Percentiles rank a stretch among this genome's conserved stretches.
Conservation (phyloP, 805 yeast species). For the Starmera dryadoides region DNA sequence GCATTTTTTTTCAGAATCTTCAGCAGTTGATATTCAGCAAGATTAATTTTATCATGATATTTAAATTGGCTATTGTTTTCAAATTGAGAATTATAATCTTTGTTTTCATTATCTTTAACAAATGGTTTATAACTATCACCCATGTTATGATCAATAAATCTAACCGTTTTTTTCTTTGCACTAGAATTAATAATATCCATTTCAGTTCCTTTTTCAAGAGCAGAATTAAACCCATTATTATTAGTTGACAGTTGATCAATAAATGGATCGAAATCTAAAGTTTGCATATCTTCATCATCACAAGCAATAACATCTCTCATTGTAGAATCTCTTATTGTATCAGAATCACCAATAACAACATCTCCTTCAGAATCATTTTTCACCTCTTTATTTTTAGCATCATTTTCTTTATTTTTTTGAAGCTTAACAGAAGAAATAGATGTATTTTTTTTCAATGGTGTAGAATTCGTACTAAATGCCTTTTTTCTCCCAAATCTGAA, state of each 20-base stretch:
- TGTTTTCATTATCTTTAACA: background rate
- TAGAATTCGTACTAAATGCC: slow-evolving; percentile 1
- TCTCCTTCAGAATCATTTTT: background rate
- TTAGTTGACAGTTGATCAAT: background rate
- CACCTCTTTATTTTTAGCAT: background rate
- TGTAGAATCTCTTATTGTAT: background rate
- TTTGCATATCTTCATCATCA: background rate
- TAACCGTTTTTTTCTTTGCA: slow-evolving; percentile 1
- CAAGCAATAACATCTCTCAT: background rate
- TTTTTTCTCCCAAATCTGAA: background rate
- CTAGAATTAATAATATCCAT: background rate
- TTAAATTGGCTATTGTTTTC: background rate
- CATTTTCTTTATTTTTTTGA: background rate
- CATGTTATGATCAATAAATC: slow-evolving; percentile 2
- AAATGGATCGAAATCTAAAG: slow-evolving; percentile 1
- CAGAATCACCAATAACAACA: background rate
- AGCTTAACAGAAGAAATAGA: no score
- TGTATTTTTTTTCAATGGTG: slow-evolving; percentile 2
- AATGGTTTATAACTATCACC: no score
- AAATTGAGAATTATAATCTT: background rate
- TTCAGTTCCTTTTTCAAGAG: background rate
- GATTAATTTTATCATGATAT: no score
- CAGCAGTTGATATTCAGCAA: background rate
- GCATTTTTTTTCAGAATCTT: background rate
- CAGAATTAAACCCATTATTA: background rate